phyloP scores from a whole-genome alignment of 176 grass and related monocot species.

The Secale cereale region DNA sequence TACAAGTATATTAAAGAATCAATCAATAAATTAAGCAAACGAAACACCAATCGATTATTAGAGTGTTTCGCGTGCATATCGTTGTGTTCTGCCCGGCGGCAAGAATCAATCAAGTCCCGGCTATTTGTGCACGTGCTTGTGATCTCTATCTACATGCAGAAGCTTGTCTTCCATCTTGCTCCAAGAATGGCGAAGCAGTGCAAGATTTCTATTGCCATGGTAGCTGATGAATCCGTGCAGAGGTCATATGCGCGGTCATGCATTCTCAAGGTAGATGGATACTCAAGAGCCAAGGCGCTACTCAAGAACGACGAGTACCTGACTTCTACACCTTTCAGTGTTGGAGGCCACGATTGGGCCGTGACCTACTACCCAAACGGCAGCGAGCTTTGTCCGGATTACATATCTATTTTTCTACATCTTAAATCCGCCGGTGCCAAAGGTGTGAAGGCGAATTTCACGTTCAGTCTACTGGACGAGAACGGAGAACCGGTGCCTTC shows the following conservation, averaged over 20 bases:
- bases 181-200: neutral
- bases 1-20: no score
- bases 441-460: neutral
- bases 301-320: neutral
- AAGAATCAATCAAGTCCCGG: no score
- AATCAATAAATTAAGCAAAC: no score
- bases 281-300: neutral
- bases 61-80: no score
- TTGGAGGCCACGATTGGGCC: neutral
- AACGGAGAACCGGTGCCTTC: neutral
- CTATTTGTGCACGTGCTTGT: no score
- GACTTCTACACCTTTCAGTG: neutral
- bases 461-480: neutral
- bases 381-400: neutral
- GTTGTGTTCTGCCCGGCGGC: no score
- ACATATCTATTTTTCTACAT: neutral
- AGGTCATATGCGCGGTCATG: neutral
- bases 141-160: no score
- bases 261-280: neutral
- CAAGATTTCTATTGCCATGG: neutral
- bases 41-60: no score
- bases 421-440: neutral
- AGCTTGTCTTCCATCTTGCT: neutral
- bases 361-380: neutral
- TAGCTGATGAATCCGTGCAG: neutral